Conservation (phyloP, 192 early-diverging fungal species). For the Coemansia sp. region DNA sequence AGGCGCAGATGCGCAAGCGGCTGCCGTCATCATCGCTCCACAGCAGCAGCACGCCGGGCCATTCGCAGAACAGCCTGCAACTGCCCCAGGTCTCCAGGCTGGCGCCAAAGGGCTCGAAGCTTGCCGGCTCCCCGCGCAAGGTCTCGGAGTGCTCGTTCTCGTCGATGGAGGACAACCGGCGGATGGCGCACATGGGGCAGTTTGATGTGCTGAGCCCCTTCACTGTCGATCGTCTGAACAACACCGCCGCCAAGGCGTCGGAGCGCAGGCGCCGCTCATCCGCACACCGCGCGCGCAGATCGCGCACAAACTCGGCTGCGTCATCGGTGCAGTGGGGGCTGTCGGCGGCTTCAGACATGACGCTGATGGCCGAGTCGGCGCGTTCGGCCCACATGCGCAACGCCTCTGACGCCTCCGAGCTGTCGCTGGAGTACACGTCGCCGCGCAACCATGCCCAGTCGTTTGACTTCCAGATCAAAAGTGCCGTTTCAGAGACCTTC, state of each 20-base stretch:
- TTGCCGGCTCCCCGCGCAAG: slow-evolving; percentile 21
- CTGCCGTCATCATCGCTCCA: slow-evolving; percentile 18
- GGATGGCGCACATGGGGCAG: slow-evolving; percentile 18
- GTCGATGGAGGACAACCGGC: slow-evolving; percentile 37
- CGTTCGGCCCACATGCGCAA: slow-evolving; percentile 24
- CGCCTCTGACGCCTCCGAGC: slow-evolving; percentile 33
- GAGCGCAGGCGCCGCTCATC: slow-evolving; percentile 49
- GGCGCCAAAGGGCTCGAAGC: neutral
- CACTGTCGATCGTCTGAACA: slow-evolving; percentile 39
- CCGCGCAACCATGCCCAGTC: slow-evolving; percentile 6
- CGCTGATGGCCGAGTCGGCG: slow-evolving; percentile 21
- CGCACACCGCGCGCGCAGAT: slow-evolving; percentile 20
- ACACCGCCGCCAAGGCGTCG: slow-evolving; percentile 39
- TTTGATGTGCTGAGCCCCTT: slow-evolving; percentile 46
- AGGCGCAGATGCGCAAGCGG: slow-evolving; percentile 19
- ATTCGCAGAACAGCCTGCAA: slow-evolving; percentile 20
- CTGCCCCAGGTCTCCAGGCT: slow-evolving; percentile 12
- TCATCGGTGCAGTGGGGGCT: slow-evolving; percentile 30
- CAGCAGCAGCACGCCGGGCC: slow-evolving; percentile 6
- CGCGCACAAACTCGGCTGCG: slow-evolving; percentile 29
- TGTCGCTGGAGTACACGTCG: slow-evolving; percentile 8
- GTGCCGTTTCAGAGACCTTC: slow-evolving; percentile 25
- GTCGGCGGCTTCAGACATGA: slow-evolving; percentile 29
- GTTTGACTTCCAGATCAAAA: slow-evolving; percentile 39
- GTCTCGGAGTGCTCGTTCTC: slow-evolving; percentile 35